Evolutionary conservation across 768 basidiomycete species (phyloP).

Genomic region (Omphalotus guepiniiformis): DNA sequence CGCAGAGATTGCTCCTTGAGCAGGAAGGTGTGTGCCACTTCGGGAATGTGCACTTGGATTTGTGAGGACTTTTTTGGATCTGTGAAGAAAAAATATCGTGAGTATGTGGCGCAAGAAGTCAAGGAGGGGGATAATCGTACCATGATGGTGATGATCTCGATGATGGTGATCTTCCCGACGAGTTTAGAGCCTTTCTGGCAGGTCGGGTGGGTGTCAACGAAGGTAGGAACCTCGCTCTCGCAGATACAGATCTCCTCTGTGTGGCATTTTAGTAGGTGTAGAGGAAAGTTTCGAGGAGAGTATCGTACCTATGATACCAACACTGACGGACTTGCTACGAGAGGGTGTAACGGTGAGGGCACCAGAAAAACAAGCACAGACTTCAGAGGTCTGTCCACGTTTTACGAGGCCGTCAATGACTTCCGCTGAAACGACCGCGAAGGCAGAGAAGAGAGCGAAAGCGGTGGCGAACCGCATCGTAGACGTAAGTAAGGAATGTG

Average conservation of each 20-base stretch:
- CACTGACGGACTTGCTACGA: not conserved
- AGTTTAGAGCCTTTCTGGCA: not conserved
- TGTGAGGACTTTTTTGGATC: constrained; percentile 17
- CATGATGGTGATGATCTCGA: not conserved
- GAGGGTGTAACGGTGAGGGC: not conserved
- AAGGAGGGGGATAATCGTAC: not conserved
- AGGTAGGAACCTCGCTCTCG: not conserved
- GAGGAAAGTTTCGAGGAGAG: not conserved
- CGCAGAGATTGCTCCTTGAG: constrained; percentile 21
- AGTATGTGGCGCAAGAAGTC: too few relatives aligned
- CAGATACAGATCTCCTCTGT: not conserved
- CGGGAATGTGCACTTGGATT: constrained; percentile 23
- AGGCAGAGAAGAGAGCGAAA: not conserved
- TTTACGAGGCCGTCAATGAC: not conserved
- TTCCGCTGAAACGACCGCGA: not conserved
- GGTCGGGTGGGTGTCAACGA: not conserved
- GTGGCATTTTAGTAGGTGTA: not conserved
- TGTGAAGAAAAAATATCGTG: constrained; percentile 7
- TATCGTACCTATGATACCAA: not conserved
- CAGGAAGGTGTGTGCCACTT: constrained; percentile 21
- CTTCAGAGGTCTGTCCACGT: not conserved
- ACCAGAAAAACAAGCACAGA: not conserved
- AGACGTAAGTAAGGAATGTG: not conserved
- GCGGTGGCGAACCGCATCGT: not conserved
- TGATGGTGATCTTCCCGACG: not conserved